Conservation (phyloP, 1,139 yeast species). For the Scheffersomyces stambukii region DNA sequence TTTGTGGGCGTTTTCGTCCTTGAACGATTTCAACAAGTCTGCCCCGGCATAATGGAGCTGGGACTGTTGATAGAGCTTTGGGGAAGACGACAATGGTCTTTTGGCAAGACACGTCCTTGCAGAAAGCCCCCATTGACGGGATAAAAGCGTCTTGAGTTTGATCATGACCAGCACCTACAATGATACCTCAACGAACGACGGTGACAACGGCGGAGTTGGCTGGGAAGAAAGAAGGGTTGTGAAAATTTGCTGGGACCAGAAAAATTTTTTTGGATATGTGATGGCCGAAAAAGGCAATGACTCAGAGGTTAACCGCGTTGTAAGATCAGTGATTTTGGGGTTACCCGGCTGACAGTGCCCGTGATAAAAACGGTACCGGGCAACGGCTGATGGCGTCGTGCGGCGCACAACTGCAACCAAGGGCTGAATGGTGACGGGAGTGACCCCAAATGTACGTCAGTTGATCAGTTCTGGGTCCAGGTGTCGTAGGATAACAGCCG, state of each 20-base stretch:
- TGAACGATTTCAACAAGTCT: conserved; percentile 32
- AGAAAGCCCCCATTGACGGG: background rate
- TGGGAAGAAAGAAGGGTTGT: background rate
- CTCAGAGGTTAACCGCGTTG: background rate
- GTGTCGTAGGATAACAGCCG: no score
- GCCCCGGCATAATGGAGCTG: conserved; percentile 21
- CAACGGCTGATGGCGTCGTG: no score
- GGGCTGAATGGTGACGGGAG: no score
- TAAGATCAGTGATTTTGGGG: background rate
- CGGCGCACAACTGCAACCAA: no score
- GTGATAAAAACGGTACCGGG: no score
- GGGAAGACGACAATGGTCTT: no score
- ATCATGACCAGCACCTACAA: background rate
- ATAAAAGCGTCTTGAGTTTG: background rate
- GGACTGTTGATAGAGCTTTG: background rate
- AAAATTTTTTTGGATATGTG: background rate
- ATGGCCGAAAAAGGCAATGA: background rate
- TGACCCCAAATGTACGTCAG: no score
- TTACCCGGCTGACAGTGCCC: no score
- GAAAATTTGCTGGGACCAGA: background rate
- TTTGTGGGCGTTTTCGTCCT: conserved; percentile 47
- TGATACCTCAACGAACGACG: background rate
- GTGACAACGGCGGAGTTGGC: background rate
- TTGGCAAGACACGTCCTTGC: no score
- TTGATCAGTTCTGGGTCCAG: no score